These are phyloP conservation scores for Polytrichum commune DNA, from an alignment of 225 moss, liverwort and hornwort species.

Conservation along the genomic window DNA sequence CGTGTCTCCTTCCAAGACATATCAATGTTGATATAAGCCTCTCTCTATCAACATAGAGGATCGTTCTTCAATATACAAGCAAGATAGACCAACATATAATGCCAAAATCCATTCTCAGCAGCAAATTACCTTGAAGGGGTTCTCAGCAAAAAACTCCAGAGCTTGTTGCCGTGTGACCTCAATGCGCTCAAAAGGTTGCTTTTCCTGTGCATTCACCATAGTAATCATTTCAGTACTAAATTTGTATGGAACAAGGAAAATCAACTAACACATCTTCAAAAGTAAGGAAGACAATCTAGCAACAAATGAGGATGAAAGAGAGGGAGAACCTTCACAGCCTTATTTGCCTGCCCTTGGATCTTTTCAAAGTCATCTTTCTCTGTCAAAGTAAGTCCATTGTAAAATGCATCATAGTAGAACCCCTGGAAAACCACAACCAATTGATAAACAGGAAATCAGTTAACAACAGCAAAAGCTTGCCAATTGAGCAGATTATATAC, in stretches of 20 bases:
- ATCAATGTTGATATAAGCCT: too few species aligned
- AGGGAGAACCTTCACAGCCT: constrained; percentile 75
- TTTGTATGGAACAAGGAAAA: too few species aligned
- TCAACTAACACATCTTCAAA: too few species aligned
- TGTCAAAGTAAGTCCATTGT: constrained; percentile 66
- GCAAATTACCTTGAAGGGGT: constrained; percentile 66
- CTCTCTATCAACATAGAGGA: too few species aligned
- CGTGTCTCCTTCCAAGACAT: not conserved
- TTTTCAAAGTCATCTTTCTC: constrained; percentile 76
- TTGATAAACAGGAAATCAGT: too few species aligned
- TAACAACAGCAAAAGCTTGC: too few species aligned
- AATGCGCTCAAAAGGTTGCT: constrained; percentile 88
- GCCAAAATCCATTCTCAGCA: too few species aligned
- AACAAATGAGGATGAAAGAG: not conserved
- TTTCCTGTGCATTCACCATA: constrained; percentile 38
- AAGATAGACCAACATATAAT: too few species aligned
- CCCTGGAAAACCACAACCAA: constrained; percentile 36
- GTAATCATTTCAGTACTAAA: too few species aligned
- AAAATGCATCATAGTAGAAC: constrained; percentile 91
- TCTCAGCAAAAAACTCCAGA: constrained; percentile 81
- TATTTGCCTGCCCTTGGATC: constrained; percentile 66
- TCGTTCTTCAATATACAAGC: too few species aligned
- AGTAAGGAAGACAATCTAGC: too few species aligned
- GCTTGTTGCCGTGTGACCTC: constrained; percentile 84
- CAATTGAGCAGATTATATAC: too few species aligned